Evolutionary conservation across 306 rosid genomes (phyloP).

Genomic region (Trifolium repens): DNA sequence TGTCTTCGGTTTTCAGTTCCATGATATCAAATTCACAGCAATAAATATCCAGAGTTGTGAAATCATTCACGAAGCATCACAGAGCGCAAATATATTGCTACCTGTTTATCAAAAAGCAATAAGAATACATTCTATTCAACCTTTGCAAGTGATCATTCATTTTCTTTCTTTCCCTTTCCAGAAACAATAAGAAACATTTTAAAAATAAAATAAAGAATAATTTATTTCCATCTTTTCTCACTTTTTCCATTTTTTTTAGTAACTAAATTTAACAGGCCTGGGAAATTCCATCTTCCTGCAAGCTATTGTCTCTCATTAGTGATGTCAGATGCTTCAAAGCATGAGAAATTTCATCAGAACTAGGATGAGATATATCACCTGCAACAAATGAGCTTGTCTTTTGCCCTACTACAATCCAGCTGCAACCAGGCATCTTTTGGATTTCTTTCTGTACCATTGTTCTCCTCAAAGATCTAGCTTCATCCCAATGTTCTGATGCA

Average conservation of each 20-base stretch:
- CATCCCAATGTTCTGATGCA: slow-evolving; percentile 75
- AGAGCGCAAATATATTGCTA: slow-evolving; percentile 15
- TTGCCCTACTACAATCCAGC: slow-evolving; percentile 75
- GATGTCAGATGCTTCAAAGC: slow-evolving; percentile 54
- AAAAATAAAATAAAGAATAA: slow-evolving; percentile 11
- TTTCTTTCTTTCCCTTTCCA: not conserved
- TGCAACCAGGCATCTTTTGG: slow-evolving; percentile 70
- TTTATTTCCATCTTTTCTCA: not conserved
- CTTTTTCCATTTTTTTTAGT: slow-evolving; percentile 10
- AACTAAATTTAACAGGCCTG: slow-evolving; percentile 34
- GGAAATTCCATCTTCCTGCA: slow-evolving; percentile 34
- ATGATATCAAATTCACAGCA: no score
- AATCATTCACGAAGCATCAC: slow-evolving; percentile 26
- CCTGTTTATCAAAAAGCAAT: not conserved
- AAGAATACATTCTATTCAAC: slow-evolving; percentile 15
- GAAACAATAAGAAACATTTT: slow-evolving; percentile 16
- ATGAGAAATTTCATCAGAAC: slow-evolving; percentile 52
- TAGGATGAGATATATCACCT: slow-evolving; percentile 58
- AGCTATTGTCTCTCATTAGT: slow-evolving; percentile 54
- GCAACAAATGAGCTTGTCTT: slow-evolving; percentile 59
- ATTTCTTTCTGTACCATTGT: slow-evolving; percentile 70
- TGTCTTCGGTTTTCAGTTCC: not conserved
- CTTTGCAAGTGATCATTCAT: not conserved
- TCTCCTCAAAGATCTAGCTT: slow-evolving; percentile 64
- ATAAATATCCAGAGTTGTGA: not conserved